These are phyloP conservation scores for Coffea eugenioides DNA, from an alignment of 257 asterid species.

Conservation along the genomic window DNA sequence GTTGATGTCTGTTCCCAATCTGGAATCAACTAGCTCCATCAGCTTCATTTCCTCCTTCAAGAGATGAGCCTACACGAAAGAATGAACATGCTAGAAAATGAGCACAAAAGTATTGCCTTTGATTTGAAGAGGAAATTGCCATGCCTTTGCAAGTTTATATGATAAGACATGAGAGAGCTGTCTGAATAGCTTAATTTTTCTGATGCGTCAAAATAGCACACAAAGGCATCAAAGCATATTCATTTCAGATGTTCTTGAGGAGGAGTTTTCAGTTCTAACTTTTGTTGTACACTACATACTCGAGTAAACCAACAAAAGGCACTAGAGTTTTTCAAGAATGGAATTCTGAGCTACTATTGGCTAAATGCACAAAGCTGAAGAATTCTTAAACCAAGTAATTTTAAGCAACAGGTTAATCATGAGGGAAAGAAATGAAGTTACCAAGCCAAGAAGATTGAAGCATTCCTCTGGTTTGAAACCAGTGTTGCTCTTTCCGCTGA, in stretches of 20 bases:
- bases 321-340: background rate
- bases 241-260: too few relatives aligned
- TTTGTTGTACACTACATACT: too few relatives aligned
- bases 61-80: slow-evolving; percentile 23
- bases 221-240: background rate
- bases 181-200: background rate
- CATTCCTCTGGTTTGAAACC: slow-evolving; percentile 13
- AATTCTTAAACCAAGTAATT: background rate
- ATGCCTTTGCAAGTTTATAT: background rate
- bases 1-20: slow-evolving; percentile 25
- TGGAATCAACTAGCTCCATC: slow-evolving; percentile 34
- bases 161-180: background rate
- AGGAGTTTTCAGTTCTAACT: too few relatives aligned
- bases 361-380: background rate
- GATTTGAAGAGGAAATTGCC: background rate
- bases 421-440: background rate
- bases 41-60: slow-evolving; percentile 27
- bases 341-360: background rate
- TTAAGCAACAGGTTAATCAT: background rate
- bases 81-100: background rate
- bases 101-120: background rate
- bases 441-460: slow-evolving; percentile 36
- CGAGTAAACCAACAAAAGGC: background rate
- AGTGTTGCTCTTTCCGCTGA: slow-evolving; percentile 31
- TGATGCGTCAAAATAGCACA: background rate